Base-by-base conservation (phyloP, 2,329 filamentous ascomycete genomes). In the Trichoderma lentiforme region DNA sequence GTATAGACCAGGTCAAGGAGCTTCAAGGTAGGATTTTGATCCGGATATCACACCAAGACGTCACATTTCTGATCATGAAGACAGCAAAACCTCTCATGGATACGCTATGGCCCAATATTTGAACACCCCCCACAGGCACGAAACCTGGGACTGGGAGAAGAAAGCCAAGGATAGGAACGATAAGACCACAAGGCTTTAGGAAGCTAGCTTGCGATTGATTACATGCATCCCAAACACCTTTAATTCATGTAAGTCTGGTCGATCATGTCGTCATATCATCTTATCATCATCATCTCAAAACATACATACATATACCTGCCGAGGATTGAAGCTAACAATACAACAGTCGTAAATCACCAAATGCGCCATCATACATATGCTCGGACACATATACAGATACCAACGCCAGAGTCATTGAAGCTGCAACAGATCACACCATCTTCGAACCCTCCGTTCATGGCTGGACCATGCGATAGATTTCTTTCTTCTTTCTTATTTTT, bases 101-200 rank as follows among this genome's bases (percentile, higher is more conserved):
- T 61, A 61, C 36, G 24, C 34, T 4, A 11, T 69, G 53, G 3
- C 26, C 3, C 0, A 7, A 9, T 69, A 47, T 15, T 24, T 69
- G 65, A 5, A 26, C 1, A 61, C 36, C 4, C 14, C 12, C 36
- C 15, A 69, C 4, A 39, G 65, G 9, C 65, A 69, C 8, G 65
- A 69, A 11, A 69, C 65, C 3, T 69, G 65, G 65, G 65, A 69
- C 6, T 69, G 65, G 65, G 65, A 69, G 30, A 39, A 47, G 14
- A 69, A 69, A 18, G 36, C 56, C n/a, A 24, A 60, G 56, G 9
- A 28, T 2, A 69, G 65, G 1, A n/a, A 1, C 26, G 65, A 60
- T 0, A 69, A 69, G 36, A 26, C 7, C 30, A n/a, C n/a, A 5
- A 14, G 28, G 12, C 12, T 69, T 0, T 69, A 60, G 30, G 12